Evolutionary conservation across 192 early-diverging fungal genomes (phyloP).

Genomic region (Haplosporangium gracile): DNA sequence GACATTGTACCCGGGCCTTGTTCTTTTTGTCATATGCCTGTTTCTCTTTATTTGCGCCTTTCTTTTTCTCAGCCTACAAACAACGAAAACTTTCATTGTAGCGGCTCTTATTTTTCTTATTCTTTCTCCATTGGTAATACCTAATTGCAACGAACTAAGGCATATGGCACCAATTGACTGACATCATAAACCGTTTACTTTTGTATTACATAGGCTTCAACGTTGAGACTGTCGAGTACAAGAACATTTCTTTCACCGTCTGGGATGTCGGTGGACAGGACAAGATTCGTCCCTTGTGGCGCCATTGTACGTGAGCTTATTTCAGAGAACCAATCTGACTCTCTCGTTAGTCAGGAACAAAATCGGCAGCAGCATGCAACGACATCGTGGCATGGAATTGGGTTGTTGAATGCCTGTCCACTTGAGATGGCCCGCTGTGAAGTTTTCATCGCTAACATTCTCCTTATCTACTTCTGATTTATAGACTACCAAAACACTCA

Average conservation of each 20-base stretch:
- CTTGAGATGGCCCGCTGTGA: not conserved
- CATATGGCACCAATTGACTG: not conserved
- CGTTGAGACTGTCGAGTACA: slow-evolving; percentile 98
- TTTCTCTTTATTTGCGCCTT: not conserved
- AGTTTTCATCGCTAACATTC: not conserved
- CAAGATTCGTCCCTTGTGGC: slow-evolving; percentile 97
- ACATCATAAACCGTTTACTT: slow-evolving; percentile 11
- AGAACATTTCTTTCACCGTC: slow-evolving; percentile 97
- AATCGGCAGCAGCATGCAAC: not conserved
- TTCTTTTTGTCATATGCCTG: slow-evolving; percentile 1
- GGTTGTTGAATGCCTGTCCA: not conserved
- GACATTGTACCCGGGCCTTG: not conserved
- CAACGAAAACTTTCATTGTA: not conserved
- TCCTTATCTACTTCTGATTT: not conserved
- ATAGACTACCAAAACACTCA: slow-evolving; percentile 97
- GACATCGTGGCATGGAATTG: not conserved
- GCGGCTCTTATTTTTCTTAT: not conserved
- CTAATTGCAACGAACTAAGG: not conserved
- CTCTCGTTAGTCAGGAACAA: not conserved
- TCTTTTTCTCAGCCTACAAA: not conserved
- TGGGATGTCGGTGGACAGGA: slow-evolving; percentile 99
- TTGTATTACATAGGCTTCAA: slow-evolving; percentile 82
- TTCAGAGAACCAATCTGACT: not conserved
- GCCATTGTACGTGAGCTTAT: slow-evolving; percentile 83
- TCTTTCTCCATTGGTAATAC: not conserved